Base-by-base conservation (phyloP, 305 asterid species). In the Solanum chacoense region DNA sequence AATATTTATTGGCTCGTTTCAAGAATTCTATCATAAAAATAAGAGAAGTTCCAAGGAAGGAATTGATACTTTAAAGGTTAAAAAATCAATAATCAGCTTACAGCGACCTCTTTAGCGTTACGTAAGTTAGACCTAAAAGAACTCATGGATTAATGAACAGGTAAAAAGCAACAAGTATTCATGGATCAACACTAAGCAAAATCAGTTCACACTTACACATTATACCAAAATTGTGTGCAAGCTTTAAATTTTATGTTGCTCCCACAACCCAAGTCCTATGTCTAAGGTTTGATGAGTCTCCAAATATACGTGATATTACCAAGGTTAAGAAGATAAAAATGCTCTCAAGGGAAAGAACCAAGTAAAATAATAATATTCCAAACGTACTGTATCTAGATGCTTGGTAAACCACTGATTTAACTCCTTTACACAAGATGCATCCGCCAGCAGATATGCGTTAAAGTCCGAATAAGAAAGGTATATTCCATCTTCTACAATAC, bases 391-490 rank as follows among this genome's bases (percentile, higher is more conserved):
- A 91, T 97, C 98, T 85, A 97, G 90, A 91, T 97, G 98, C 94
- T 95, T 96, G 76, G 93, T 45, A 88, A 97, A 95, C 99, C 99
- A 97, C 87, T 95, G 96, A 88, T 93, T 97, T 87, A 97, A 92
- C 94, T 97, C 98, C 94, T 96, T 94, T 94, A 94, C 94, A 91
- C 98, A 94, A 86, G 96, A 92, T 76, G 98, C 92, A 91, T 97
- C 99, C 91, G 76, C 93, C 74, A 96, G 92, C 94, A 96, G 94
- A 94, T 94, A 97, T 65, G 95, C 89, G 89, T 94, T 96, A 90
- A 96, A 97, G 91, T 95, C 99, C 80, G 98, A 92, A 88, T 96
- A 97, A 42, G 98, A 95, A 92, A 97, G 93, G 94, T 97, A 96
- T 88, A 96, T 95, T 83, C 98, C 98, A 71, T 94, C 96, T 89